These are phyloP conservation scores for Podospora pseudopauciseta DNA, from an alignment of 495 filamentous ascomycete genomes.

Conservation along the genomic window DNA sequence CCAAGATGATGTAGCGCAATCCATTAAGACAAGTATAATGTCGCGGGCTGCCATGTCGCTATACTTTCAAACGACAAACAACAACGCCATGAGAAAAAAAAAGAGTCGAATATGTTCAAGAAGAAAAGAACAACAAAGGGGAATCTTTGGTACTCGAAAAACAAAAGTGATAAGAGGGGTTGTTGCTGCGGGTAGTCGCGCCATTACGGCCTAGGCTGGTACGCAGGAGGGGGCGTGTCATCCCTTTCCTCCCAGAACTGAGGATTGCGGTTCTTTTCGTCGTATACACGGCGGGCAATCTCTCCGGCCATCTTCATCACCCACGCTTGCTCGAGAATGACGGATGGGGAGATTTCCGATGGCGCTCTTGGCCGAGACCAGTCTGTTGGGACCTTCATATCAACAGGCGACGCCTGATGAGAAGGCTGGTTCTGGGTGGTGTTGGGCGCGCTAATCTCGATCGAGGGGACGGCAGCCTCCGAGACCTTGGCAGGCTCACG, in stretches of 20 bases:
- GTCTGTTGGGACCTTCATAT: slow-evolving; percentile 17
- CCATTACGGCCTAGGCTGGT: slow-evolving; percentile 40
- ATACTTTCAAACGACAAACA: neutral
- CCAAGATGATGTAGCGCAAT: slow-evolving; percentile 7
- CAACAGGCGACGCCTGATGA: neutral
- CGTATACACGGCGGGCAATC: slow-evolving; percentile 78
- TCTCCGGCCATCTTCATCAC: slow-evolving; percentile 89
- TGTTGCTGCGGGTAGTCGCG: neutral
- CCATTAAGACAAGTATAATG: slow-evolving; percentile 20
- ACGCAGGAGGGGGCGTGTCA: slow-evolving; percentile 61
- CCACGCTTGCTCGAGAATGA: slow-evolving; percentile 78
- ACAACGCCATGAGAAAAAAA: slow-evolving; percentile 1
- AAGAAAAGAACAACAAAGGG: slow-evolving; percentile 3
- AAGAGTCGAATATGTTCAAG: neutral
- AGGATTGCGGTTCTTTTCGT: slow-evolving; percentile 53
- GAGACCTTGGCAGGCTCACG: slow-evolving; percentile 23
- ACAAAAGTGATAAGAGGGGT: neutral
- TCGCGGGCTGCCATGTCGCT: slow-evolving; percentile 5
- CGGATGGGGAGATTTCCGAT: slow-evolving; percentile 43
- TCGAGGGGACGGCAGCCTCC: slow-evolving; percentile 14
- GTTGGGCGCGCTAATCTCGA: slow-evolving; percentile 7
- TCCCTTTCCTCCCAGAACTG: slow-evolving; percentile 48
- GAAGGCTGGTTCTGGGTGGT: neutral
- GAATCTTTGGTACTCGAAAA: slow-evolving; percentile 3
- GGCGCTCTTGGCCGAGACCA: slow-evolving; percentile 17